These are phyloP conservation scores for Polytrichum formosum DNA, from an alignment of 225 moss, liverwort and hornwort species.

Conservation along the genomic window DNA sequence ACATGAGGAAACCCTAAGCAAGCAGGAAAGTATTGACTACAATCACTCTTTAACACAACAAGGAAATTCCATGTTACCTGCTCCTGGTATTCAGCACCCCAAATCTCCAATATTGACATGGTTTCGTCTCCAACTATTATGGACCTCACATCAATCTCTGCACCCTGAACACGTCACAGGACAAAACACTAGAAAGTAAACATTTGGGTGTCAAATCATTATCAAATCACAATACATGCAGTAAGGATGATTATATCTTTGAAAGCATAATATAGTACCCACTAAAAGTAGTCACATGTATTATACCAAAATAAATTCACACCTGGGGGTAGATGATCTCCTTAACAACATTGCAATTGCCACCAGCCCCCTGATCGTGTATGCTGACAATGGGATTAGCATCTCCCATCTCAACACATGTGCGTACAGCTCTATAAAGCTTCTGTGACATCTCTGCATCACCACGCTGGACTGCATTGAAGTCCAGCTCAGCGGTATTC, in stretches of 20 bases:
- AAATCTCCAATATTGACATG: conserved; percentile 98
- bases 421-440: conserved; percentile 93
- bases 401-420: conserved; percentile 94
- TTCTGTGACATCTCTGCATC: conserved; percentile 99
- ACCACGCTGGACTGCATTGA: conserved; percentile 98
- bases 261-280: not conserved
- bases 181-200: not conserved
- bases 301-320: conserved; percentile 5
- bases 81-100: conserved; percentile 99
- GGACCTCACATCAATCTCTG: conserved; percentile 91
- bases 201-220: no score
- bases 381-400: conserved; percentile 95
- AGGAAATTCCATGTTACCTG: conserved; percentile 48
- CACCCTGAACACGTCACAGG: conserved; percentile 55
- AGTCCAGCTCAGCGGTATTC: conserved; percentile 94
- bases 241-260: no score
- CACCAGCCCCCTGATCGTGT: conserved; percentile 99
- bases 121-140: conserved; percentile 96
- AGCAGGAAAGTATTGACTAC: no score
- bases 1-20: no score
- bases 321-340: conserved; percentile 97
- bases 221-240: no score
- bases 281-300: not conserved
- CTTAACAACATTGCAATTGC: conserved; percentile 98
- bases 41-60: not conserved